Evolutionary conservation across 352 stramenopile species (phyloP).

Genomic region (Pythium vanterpoolii): DNA sequence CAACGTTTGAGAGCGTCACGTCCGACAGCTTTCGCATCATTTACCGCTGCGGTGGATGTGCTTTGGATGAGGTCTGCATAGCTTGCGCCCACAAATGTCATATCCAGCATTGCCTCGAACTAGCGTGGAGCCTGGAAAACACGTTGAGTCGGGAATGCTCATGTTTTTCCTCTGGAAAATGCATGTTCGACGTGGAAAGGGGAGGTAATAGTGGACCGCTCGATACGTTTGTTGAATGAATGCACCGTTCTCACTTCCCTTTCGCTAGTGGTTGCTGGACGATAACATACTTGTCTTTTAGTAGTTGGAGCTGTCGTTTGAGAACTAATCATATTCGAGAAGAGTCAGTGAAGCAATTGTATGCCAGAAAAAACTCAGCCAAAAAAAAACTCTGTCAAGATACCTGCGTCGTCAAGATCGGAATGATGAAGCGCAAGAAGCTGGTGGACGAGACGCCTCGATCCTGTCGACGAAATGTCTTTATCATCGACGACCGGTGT

Average conservation of each 20-base stretch:
- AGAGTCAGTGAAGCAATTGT: background rate
- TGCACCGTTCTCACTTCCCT: background rate
- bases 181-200: constrained; percentile 26
- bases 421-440: constrained; percentile 67
- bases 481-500: constrained; percentile 13
- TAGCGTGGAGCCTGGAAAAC: constrained; percentile 54
- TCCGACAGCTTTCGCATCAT: constrained; percentile 77
- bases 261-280: constrained; percentile 1
- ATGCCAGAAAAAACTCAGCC: too few species aligned
- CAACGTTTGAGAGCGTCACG: constrained; percentile 51
- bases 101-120: constrained; percentile 52
- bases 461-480: constrained; percentile 20
- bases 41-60: constrained; percentile 56
- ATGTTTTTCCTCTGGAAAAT: constrained; percentile 40
- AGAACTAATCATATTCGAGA: constrained; percentile 31
- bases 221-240: constrained; percentile 5
- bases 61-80: constrained; percentile 52
- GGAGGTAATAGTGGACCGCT: constrained; percentile 1
- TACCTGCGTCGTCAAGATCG: constrained; percentile 57
- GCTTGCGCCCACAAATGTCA: constrained; percentile 69
- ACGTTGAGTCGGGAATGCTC: constrained; percentile 50
- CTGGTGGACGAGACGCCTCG: constrained; percentile 66
- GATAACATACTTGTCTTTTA: constrained; percentile 52
- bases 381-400: background rate
- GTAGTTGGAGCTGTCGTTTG: constrained; percentile 59